Base-by-base conservation (phyloP, 208 protist genomes). In the Vickermania spadyakhi region DNA sequence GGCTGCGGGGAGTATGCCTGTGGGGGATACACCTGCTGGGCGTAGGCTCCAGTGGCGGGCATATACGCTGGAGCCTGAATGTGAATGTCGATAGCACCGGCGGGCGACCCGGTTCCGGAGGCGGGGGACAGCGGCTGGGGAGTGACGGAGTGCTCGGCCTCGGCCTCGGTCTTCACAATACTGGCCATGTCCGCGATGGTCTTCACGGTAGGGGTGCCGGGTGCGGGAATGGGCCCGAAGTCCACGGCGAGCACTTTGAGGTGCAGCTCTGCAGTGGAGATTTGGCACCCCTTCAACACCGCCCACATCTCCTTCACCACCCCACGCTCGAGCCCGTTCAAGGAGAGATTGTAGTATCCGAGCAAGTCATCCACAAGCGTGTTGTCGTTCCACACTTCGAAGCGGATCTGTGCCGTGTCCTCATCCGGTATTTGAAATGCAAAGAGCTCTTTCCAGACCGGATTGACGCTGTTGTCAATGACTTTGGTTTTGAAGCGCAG, bases 341-440 rank as follows among this genome's bases (percentile, higher is more conserved):
- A n/a, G n/a, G 75, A 68, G 28, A 89, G 68, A 13, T 13, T 64
- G 73, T 81, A 86, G 60, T 49, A 68, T 22, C 82, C 82, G 28
- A 89, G 56, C 3, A 78, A 61, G 13, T 78, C 70, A 30, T 89
- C 82, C 3, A 62, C 60, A 2, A 81, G 23, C 14, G 79, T 31
- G 66, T 84, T 82, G 55, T 81, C 65, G 51, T 89, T 80, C 77
- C 78, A 82, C 57, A 89, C 25, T 64, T 84, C 77, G 22, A 89
- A 71, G 21, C 69, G 50, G 22, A 89, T 64, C 36, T 81, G 67
- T 23, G 73, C 73, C 31, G 59, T 61, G 63, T 79, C 62, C 52
- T 75, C 66, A 71, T 84, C 79, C 14, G 75, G 68, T 22, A 89
- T 61, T 28, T 84, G 70, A 52, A 86, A 89, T 59, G 73, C 81